Base-by-base conservation (phyloP, 805 yeast species). In the Hanseniaspora thailandica region DNA sequence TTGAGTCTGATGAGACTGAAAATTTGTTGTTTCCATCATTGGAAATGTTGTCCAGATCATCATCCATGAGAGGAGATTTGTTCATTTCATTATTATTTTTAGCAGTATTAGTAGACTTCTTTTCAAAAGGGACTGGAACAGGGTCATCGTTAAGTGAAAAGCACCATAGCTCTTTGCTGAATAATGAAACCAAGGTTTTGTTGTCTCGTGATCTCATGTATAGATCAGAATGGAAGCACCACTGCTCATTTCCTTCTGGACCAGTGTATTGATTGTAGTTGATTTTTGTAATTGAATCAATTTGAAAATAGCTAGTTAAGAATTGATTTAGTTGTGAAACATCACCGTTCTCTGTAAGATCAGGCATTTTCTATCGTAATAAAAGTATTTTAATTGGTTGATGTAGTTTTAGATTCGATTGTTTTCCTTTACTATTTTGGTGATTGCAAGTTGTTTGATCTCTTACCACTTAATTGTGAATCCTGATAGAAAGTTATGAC, bases 151-250 rank as follows among this genome's bases (percentile, higher is more conserved):
- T 66, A 8, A 69, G 57, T 38, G 72, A 68, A 52, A 72, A 72
- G 9, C 72, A 64, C 75, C 76, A 73, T 7, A 73, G 60, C 40
- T 72, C 76, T 54, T 69, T 68, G 8, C 72, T 64, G 33, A 70
- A 63, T 2, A 71, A 60, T 9, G 71, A 68, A 0, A 70, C 74
- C 19, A 73, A 58, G 5, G 63, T 66, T 38, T 63, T 64, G 7
- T 71, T 65, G 44, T 69, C 59, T 12, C 63, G 57, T 47, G 66
- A 65, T 52, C 76, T 57, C 36, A 72, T 51, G 13, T 62, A 58
- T 1, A 72, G 58, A 55, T 73, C 77, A 41, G 71, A 71, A 47
- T 71, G 72, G 31, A 72, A 62, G 6, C 73, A 62, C 58, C 69
- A 62, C 52, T 72, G 74, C 44, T 71, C 74, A 45, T 71, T 73